Conservation (phyloP, 108 stramenopile species). For the Fragilaria radians region DNA sequence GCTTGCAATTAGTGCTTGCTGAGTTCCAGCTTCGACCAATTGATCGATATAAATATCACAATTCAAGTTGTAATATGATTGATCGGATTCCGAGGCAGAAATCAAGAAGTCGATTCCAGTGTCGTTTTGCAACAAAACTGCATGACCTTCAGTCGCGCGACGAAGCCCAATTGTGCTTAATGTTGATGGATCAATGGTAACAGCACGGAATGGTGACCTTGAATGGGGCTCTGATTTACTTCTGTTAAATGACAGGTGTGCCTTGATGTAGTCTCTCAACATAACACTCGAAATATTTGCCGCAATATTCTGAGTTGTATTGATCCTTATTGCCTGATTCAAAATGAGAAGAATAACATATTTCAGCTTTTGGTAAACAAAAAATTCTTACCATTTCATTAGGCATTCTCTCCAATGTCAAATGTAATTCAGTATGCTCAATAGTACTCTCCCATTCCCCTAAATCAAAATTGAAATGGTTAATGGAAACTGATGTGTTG, state of each 20-base stretch:
- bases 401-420: slow-evolving; percentile 61
- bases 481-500: slow-evolving; percentile 24
- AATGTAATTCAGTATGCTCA: slow-evolving; percentile 33
- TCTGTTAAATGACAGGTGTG: neutral
- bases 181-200: neutral
- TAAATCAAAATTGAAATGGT: slow-evolving; percentile 48
- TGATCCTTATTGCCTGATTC: neutral
- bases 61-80: slow-evolving; percentile 5
- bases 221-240: neutral
- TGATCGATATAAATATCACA: slow-evolving; percentile 22
- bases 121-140: slow-evolving; percentile 22
- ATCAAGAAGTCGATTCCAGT: slow-evolving; percentile 39
- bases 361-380: no score
- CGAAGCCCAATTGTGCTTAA: slow-evolving; percentile 42
- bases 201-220: neutral
- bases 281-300: neutral
- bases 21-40: slow-evolving; percentile 14
- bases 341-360: no score
- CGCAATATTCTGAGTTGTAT: neutral
- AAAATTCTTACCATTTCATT: slow-evolving; percentile 49
- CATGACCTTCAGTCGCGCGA: slow-evolving; percentile 35
- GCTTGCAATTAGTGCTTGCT: slow-evolving; percentile 13
- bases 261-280: neutral
- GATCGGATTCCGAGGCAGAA: neutral
- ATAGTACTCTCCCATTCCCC: slow-evolving; percentile 61